Percentiles rank a stretch among this genome's conserved stretches.
Evolutionary conservation across 2,329 filamentous ascomycete genomes (phyloP).

Genomic region (Domatiomyces globalis): DNA sequence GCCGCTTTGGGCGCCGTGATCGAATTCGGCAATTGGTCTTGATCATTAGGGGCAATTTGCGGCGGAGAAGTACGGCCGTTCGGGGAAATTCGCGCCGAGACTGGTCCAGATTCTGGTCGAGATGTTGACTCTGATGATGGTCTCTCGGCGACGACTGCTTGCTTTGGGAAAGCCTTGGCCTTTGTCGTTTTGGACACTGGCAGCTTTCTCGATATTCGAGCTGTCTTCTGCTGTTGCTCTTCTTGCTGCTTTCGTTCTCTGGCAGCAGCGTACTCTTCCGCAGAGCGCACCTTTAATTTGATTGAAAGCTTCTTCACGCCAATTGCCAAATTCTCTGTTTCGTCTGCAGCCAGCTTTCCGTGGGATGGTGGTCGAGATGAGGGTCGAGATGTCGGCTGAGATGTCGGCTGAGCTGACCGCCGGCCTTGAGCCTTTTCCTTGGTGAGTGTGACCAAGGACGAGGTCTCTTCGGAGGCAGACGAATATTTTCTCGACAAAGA

Average conservation of each 20-base stretch:
- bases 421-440: background rate
- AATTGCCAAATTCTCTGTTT: constrained; percentile 38
- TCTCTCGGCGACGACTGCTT: constrained; percentile 6
- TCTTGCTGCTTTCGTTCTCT: constrained; percentile 31
- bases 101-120: no score
- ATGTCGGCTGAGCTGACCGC: background rate
- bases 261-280: constrained; percentile 43
- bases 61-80: background rate
- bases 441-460: background rate
- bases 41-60: background rate
- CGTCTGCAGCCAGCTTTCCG: constrained; percentile 17
- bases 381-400: constrained; percentile 2
- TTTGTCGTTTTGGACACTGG: constrained; percentile 16
- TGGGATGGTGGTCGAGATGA: constrained; percentile 8
- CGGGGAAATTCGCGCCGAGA: background rate
- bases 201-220: constrained; percentile 23
- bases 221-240: constrained; percentile 27
- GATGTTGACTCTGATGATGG: constrained; percentile 1
- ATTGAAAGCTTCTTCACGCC: constrained; percentile 41
- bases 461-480: background rate
- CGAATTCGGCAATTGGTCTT: background rate
- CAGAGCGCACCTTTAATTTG: constrained; percentile 43
- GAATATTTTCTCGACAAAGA: background rate
- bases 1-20: background rate
- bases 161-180: constrained; percentile 8